Conservation (phyloP, 768 basidiomycete species). For the Leccinum olivaceopallidum region DNA sequence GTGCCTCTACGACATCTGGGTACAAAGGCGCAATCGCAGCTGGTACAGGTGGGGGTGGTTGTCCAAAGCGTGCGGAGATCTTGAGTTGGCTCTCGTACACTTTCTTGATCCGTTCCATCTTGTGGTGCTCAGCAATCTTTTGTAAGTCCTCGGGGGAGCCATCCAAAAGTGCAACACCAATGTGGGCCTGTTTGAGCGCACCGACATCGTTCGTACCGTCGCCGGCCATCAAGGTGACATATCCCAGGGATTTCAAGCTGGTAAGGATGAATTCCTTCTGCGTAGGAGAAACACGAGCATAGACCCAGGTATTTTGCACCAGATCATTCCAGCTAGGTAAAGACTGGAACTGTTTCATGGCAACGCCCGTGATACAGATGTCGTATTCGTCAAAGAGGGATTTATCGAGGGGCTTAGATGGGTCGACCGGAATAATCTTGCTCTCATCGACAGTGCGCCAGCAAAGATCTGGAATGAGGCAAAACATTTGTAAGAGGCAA, state of each 20-base stretch:
- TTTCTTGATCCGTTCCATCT: constrained; percentile 88
- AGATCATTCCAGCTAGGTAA: constrained; percentile 74
- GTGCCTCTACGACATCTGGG: constrained; percentile 89
- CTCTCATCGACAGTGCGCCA: constrained; percentile 96
- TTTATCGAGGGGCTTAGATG: constrained; percentile 72
- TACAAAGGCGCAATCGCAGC: constrained; percentile 82
- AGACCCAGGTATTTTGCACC: constrained; percentile 96
- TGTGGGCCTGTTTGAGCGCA: constrained; percentile 96
- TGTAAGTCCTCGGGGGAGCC: constrained; percentile 89
- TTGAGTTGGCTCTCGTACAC: constrained; percentile 96
- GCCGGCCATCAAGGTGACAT: constrained; percentile 95
- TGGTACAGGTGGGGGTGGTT: constrained; percentile 93
- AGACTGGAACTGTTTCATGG: constrained; percentile 84
- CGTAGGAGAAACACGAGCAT: constrained; percentile 92
- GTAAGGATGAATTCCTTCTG: constrained; percentile 98
- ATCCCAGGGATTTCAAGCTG: constrained; percentile 85
- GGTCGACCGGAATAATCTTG: constrained; percentile 85
- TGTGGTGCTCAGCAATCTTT: constrained; percentile 92
- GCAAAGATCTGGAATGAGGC: constrained; percentile 59
- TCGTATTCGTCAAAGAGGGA: constrained; percentile 85
- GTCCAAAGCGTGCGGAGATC: constrained; percentile 86
- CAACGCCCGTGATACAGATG: constrained; percentile 94
- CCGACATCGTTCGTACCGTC: constrained; percentile 99
- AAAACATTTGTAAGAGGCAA: not conserved
- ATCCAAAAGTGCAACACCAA: constrained; percentile 91